A percentile compares a stretch with the other conserved stretches of the same genome.
phyloP scores from a whole-genome alignment of 169 alveolate genomes.

The Eimeria tenella region DNA sequence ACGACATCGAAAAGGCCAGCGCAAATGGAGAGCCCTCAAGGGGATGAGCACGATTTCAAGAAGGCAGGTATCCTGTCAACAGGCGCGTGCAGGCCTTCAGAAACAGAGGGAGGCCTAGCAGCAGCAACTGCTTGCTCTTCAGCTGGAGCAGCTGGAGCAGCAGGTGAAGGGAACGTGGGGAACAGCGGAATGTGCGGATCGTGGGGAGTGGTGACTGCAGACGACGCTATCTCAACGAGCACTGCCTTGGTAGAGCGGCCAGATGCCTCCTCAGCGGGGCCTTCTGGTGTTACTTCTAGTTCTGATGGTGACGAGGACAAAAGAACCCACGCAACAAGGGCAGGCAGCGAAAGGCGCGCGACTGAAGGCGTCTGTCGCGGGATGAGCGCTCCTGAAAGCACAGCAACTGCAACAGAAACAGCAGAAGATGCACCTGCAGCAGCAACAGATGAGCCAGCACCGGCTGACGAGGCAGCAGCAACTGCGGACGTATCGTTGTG shows the following conservation, averaged over 20 bases:
- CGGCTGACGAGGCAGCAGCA: constrained; percentile 23
- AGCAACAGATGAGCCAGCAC: not conserved
- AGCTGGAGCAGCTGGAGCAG: not conserved
- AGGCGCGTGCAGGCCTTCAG: not conserved
- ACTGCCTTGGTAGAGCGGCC: not conserved
- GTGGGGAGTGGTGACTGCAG: not conserved
- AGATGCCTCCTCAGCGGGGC: not conserved
- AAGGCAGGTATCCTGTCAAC: not conserved
- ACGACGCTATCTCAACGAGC: not conserved
- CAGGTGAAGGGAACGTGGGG: not conserved
- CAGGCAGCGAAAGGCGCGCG: not conserved
- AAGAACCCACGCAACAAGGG: not conserved
- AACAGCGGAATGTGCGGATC: not conserved
- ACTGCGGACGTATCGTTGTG: not conserved
- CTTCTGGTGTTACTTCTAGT: not conserved
- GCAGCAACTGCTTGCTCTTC: not conserved
- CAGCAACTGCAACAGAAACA: constrained; percentile 51
- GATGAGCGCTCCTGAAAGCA: too few relatives aligned
- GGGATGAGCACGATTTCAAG: not conserved
- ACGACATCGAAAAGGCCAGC: not conserved
- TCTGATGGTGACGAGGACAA: not conserved
- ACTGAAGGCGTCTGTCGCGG: too few relatives aligned
- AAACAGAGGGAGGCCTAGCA: not conserved
- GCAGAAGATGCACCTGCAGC: not conserved
- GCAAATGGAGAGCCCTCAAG: not conserved